A percentile compares a stretch with the other conserved stretches of the same genome.
Evolutionary conservation across 441 rosid species (phyloP).

Genomic region (Geranium incanum): DNA sequence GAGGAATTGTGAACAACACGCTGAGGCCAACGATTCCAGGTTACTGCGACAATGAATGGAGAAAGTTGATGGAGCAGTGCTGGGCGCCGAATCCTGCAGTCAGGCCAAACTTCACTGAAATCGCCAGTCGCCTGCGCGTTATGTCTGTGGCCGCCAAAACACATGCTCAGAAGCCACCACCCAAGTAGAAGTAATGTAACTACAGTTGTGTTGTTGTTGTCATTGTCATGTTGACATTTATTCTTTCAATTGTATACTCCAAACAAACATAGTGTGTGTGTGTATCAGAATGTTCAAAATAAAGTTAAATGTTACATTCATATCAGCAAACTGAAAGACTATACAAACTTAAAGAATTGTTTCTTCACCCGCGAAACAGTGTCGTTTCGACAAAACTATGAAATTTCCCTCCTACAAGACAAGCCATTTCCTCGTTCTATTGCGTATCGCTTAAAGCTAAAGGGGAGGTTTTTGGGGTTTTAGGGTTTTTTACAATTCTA

Average conservation of each 20-base stretch:
- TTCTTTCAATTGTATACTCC: conserved; percentile 21
- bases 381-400: no score
- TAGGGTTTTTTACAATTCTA: no score
- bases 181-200: conserved; percentile 24
- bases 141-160: conserved; percentile 65
- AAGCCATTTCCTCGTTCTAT: no score
- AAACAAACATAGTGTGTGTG: not conserved
- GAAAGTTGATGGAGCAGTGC: conserved; percentile 70
- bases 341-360: no score
- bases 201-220: not conserved
- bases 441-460: no score
- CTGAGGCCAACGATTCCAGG: conserved; percentile 78
- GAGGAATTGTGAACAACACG: conserved; percentile 79
- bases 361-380: no score
- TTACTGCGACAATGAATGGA: conserved; percentile 77
- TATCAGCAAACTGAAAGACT: no score
- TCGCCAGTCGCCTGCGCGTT: conserved; percentile 57
- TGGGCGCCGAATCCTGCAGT: conserved; percentile 83
- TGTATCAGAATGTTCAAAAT: not conserved
- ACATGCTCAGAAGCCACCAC: conserved; percentile 48
- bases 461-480: no score
- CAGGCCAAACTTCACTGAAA: conserved; percentile 81
- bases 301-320: not conserved
- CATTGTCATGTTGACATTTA: conserved; percentile 10
- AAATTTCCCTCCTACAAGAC: no score